A percentile compares a stretch with the other conserved stretches of the same genome.
Conservation (phyloP, 306 rosid genomes). For the Cucurbita pepo region DNA sequence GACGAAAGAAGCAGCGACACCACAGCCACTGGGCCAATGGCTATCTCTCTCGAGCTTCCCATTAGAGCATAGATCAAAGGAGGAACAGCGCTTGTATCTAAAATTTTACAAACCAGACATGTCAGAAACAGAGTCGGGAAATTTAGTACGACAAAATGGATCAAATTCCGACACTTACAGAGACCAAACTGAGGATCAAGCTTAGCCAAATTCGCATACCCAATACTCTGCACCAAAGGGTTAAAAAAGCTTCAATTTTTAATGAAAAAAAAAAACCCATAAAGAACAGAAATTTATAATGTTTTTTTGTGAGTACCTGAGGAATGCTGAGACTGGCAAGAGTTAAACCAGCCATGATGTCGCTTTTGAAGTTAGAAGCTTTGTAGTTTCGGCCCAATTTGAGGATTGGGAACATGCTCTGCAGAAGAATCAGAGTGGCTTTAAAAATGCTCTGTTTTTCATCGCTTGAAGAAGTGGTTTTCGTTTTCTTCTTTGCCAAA, state of each 20-base stretch:
- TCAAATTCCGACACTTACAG: constrained; percentile 29
- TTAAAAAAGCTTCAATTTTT: not conserved
- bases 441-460: constrained; percentile 11
- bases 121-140: not conserved
- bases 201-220: constrained; percentile 72
- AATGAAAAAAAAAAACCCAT: no score
- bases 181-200: constrained; percentile 86
- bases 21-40: constrained; percentile 94
- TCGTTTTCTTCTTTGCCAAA: not conserved
- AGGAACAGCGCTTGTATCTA: constrained; percentile 84
- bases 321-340: constrained; percentile 90
- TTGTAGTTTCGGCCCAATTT: constrained; percentile 45
- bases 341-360: constrained; percentile 69
- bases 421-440: constrained; percentile 12
- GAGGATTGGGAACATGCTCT: constrained; percentile 50
- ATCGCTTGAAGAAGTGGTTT: not conserved
- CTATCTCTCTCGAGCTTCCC: constrained; percentile 94
- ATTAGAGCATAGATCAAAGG: constrained; percentile 74
- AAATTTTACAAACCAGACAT: not conserved
- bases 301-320: constrained; percentile 25
- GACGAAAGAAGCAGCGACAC: constrained; percentile 69
- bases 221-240: constrained; percentile 56
- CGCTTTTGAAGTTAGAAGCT: constrained; percentile 43
- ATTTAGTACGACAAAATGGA: not conserved
- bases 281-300: not conserved